A percentile compares a stretch with the other conserved stretches of the same genome.
These are phyloP conservation scores for Coleophoma crateriformis DNA, from an alignment of 2,329 filamentous ascomycete genomes.

Conservation along the genomic window DNA sequence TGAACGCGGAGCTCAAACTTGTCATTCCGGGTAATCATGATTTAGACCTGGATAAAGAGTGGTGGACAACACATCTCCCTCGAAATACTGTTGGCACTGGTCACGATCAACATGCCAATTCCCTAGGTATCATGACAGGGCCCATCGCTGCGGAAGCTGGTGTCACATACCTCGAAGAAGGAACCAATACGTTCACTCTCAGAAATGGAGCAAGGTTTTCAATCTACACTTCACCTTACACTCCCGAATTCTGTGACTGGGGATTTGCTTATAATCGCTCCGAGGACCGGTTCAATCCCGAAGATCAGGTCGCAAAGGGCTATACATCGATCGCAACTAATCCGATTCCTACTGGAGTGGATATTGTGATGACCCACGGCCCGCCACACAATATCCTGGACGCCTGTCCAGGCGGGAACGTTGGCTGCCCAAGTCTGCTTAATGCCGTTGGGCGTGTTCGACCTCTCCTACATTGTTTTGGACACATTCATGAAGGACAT, in stretches of 20 bases:
- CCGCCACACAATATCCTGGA: constrained; percentile 27
- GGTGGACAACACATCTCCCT: constrained; percentile 3
- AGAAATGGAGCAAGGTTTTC: constrained; percentile 22
- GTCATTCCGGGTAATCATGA: constrained; percentile 62
- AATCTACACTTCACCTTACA: constrained; percentile 27
- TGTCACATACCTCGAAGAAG: constrained; percentile 27
- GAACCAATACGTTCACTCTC: constrained; percentile 22
- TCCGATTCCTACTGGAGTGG: constrained; percentile 16
- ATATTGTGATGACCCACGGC: constrained; percentile 32
- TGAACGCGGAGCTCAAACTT: constrained; percentile 51
- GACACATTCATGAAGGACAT: constrained; percentile 55
- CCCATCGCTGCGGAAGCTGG: constrained; percentile 16
- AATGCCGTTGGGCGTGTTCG: constrained; percentile 33
- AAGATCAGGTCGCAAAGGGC: constrained; percentile 6
- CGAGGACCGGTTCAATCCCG: constrained; percentile 23
- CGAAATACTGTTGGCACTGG: neutral
- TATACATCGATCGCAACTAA: constrained; percentile 12
- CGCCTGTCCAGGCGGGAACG: constrained; percentile 16
- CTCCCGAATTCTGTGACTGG: constrained; percentile 23
- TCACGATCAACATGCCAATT: constrained; percentile 6
- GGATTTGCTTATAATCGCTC: constrained; percentile 24
- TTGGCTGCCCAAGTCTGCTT: constrained; percentile 39
- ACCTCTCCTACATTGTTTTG: constrained; percentile 48
- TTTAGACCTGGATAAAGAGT: constrained; percentile 42
- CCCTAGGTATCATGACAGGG: constrained; percentile 17